These are phyloP conservation scores for Russula vinacea DNA, from an alignment of 768 basidiomycete genomes.

Conservation along the genomic window DNA sequence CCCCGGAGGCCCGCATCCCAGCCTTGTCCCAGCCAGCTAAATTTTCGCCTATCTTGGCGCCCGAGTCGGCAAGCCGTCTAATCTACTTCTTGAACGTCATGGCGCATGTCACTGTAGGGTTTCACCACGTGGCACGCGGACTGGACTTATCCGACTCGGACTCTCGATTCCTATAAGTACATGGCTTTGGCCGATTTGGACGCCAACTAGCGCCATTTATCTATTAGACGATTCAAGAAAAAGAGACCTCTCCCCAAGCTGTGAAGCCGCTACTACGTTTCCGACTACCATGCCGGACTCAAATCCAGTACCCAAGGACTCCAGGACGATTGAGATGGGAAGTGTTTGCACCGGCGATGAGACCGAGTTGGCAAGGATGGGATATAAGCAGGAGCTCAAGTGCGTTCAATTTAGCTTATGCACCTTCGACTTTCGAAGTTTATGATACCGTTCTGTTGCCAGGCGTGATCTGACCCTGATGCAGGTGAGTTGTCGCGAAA, in stretches of 20 bases:
- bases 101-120: too few relatives aligned
- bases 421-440: not conserved
- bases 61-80: too few relatives aligned
- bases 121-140: too few relatives aligned
- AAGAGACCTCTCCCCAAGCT: not conserved
- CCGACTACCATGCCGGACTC: not conserved
- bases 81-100: too few relatives aligned
- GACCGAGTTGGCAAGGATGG: conserved; percentile 63
- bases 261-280: too few relatives aligned
- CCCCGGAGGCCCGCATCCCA: too few relatives aligned
- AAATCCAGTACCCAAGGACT: not conserved
- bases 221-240: not conserved
- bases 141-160: not conserved
- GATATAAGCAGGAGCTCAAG: conserved; percentile 69
- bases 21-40: too few relatives aligned
- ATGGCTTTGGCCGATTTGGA: not conserved
- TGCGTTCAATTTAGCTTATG: conserved; percentile 35
- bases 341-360: conserved; percentile 44
- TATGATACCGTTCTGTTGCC: not conserved
- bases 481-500: conserved; percentile 43
- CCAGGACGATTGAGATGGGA: not conserved
- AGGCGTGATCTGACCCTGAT: conserved; percentile 62
- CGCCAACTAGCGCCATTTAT: too few relatives aligned
- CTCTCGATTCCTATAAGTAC: not conserved
- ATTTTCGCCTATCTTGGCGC: too few relatives aligned